Conservation (phyloP, 768 basidiomycete species). For the Pilatotrama ljubarskyi region DNA sequence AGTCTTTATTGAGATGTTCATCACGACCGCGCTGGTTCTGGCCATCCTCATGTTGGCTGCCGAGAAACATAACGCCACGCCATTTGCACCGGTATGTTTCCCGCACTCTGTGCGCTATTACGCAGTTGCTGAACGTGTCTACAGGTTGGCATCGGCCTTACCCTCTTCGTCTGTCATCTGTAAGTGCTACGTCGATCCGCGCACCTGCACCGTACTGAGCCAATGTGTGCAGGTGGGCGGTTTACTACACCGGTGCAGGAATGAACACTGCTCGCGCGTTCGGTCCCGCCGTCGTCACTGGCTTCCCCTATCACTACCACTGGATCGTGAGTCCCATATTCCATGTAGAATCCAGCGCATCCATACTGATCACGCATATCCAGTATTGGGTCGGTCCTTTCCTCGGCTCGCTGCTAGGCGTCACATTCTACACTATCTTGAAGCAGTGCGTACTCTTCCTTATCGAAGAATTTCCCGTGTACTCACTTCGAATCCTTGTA, state of each 20-base stretch:
- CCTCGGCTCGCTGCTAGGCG: slow-evolving; percentile 61
- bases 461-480: background rate
- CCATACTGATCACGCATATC: background rate
- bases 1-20: slow-evolving; percentile 74
- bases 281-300: slow-evolving; percentile 67
- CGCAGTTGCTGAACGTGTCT: background rate
- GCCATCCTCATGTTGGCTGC: slow-evolving; percentile 74
- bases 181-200: slow-evolving; percentile 31
- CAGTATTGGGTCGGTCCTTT: slow-evolving; percentile 75
- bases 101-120: background rate
- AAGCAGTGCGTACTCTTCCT: slow-evolving; percentile 43
- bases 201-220: background rate
- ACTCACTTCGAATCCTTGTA: background rate
- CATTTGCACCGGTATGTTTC: slow-evolving; percentile 62
- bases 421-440: slow-evolving; percentile 55
- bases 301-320: slow-evolving; percentile 52
- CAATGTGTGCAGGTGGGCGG: slow-evolving; percentile 46
- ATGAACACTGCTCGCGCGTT: slow-evolving; percentile 74
- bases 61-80: slow-evolving; percentile 65
- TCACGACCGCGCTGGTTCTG: slow-evolving; percentile 57
- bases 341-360: background rate
- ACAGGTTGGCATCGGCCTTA: slow-evolving; percentile 65
- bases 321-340: slow-evolving; percentile 55
- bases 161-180: slow-evolving; percentile 64
- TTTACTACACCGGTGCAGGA: slow-evolving; percentile 62